phyloP scores from a whole-genome alignment of 2,329 filamentous ascomycete species.

The Alternaria longipes region DNA sequence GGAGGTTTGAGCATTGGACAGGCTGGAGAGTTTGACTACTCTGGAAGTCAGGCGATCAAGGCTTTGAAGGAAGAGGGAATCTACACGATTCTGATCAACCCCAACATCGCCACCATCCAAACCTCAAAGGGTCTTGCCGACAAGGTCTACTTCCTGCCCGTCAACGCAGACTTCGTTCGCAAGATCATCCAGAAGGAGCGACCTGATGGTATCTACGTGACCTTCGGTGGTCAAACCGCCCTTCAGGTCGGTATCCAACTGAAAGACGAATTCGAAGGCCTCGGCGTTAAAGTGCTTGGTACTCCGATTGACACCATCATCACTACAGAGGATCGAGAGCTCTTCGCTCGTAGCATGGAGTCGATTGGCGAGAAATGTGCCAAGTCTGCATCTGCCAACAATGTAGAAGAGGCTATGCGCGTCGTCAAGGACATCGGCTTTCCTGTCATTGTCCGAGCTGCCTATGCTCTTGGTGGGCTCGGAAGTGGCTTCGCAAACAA shows the following conservation, averaged over 20 bases:
- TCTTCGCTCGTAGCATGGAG: conserved; percentile 98
- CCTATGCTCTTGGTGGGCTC: conserved; percentile 92
- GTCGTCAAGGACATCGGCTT: conserved; percentile 92
- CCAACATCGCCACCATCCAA: conserved; percentile 98
- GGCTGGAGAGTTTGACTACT: conserved; percentile 98
- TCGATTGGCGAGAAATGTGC: conserved; percentile 98
- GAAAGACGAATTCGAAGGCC: conserved; percentile 92
- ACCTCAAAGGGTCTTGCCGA: conserved; percentile 97
- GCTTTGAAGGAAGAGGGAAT: conserved; percentile 97
- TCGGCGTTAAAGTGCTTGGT: conserved; percentile 93
- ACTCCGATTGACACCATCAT: conserved; percentile 98
- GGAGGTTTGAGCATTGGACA: conserved; percentile 97
- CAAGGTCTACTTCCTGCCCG: conserved; percentile 98
- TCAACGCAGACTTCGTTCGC: conserved; percentile 95
- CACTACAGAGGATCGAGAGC: conserved; percentile 96
- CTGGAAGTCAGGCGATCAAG: conserved; percentile 97
- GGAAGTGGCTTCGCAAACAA: conserved; percentile 96
- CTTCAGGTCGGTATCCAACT: conserved; percentile 96
- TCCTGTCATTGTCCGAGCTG: conserved; percentile 95
- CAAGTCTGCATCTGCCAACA: conserved; percentile 93
- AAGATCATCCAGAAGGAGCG: conserved; percentile 96
- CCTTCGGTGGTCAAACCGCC: conserved; percentile 96
- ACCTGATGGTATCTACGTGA: conserved; percentile 96
- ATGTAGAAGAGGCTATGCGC: conserved; percentile 84
- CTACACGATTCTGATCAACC: conserved; percentile 98